Evolutionary conservation across 805 yeast species (phyloP), one percentile per base, ranked within the genome.

Genomic region (Kregervanrija pseudodelftensis): DNA sequence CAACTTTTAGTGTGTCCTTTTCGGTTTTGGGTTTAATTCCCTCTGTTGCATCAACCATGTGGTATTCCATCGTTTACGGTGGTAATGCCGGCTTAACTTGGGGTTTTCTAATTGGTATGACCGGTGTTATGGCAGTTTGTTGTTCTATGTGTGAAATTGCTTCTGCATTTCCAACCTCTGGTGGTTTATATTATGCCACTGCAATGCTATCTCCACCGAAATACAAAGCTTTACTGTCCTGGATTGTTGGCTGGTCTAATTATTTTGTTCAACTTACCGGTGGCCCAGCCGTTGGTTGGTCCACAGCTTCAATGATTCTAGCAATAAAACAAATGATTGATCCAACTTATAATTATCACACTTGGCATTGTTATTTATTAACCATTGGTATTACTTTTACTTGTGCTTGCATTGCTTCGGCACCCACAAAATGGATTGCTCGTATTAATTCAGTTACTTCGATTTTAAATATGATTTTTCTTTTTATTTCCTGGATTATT

Each of bases 101-200:
- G 84, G 73, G 72, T 14, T 71, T 72, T 69, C 61, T 80, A 22
- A 61, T 79, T 13, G 81, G 80, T 33, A 68, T 76, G 64, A 44
- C 74, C 30, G 78, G 80, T 38, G 70, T 80, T 39, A 66, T 74
- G 40, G 68, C 73, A 2, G 84, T 80, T 31, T 82, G 82, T 12
- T 64, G 70, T 37, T 70, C 79, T 22, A 67, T 80, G 74, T 84
- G 83, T 1, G 86, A 81, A 55, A 67, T 80, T 36, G 74, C 83
- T 14, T 69, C 77, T 36, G 76, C 83, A 3, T 76, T 76, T 64
- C 85, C 86, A 31, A 79, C 83, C 5, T 68, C 82, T 3, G 75
- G 83, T 14, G 86, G 85, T 39, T 72, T 82, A 8, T 82, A 82
- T 38, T 81, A 80, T 53, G 84, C 86, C 47, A 80, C 80, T 2